Base-by-base conservation (phyloP, 768 basidiomycete genomes). In the Lactarius tabidus region DNA sequence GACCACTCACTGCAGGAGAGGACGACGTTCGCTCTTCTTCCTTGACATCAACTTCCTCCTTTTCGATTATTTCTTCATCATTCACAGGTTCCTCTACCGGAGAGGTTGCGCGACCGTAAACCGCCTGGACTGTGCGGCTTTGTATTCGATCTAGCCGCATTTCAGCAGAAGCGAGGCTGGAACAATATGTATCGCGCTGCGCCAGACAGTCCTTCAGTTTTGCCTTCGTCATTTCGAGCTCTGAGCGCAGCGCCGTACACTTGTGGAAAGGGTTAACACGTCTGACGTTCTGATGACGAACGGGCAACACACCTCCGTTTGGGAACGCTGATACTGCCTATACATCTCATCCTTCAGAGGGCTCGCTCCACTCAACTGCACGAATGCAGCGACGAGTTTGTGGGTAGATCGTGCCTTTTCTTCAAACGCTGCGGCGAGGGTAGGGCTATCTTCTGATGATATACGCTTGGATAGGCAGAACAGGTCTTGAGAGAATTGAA, bases 1-100 rank as follows among this genome's bases (percentile, higher is more conserved):
- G 80, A 79, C 80, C 81, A 88, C 89, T 85, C 83, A 90, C 89
- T 79, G 78, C 81, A 75, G 87, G 85, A 80, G 86, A 82, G 78
- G 82, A 84, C 76, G 82, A 80, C 76, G 78, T 78, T 68, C 79
- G 75, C 76, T 80, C 82, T 79, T 82, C 82, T 74, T 76, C 66
- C 57, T 74, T 76, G 48, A 67, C 59, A 7, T 73, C 71, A 29
- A 70, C 74, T 48, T 78, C 72, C 62, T 70, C 70, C 29, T 53
- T 57, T 9, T 59, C 64, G 28, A 39, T 55, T 15, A 64, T 63
- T 35, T 72, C 70, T 12, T 66, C 65, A 0, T 58, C 51, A 41
- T 67, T 67, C n/a, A 28, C 66, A 43, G 23, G 39, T 20, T 26
- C 29, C 55, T 56, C 57, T 23, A 59, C 29, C 35, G 67, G 66